Evolutionary conservation across 129 eudicot species (phyloP).

Genomic region (Helichrysum umbraculigerum): DNA sequence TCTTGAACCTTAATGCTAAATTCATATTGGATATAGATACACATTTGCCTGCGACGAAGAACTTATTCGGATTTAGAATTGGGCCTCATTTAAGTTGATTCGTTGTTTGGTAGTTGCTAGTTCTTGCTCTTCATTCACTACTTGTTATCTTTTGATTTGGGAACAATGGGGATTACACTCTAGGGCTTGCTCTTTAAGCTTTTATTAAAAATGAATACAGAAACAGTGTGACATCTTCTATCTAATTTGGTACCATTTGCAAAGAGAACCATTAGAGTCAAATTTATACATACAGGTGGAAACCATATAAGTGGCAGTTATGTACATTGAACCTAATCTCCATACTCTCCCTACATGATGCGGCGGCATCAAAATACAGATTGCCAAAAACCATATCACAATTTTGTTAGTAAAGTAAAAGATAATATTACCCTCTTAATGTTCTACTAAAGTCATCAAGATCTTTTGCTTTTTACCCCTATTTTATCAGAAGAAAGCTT

Average conservation of each 20-base stretch:
- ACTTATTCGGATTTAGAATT: not conserved
- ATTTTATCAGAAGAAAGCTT: constrained; percentile 27
- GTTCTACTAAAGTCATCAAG: constrained; percentile 20
- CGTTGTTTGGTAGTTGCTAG: not conserved
- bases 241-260: constrained; percentile 18
- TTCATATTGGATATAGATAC: not conserved
- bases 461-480: constrained; percentile 35
- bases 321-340: constrained; percentile 29
- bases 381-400: constrained; percentile 23
- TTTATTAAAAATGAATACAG: not conserved
- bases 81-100: not conserved
- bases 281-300: constrained; percentile 33
- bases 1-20: no score
- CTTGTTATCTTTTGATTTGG: not conserved
- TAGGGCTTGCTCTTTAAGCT: not conserved
- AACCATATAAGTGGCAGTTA: constrained; percentile 20
- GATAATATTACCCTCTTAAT: constrained; percentile 22
- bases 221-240: not conserved
- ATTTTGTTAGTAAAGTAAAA: constrained; percentile 27
- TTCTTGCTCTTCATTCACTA: not conserved
- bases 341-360: constrained; percentile 9
- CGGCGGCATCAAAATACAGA: constrained; percentile 23
- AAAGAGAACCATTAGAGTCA: constrained; percentile 18
- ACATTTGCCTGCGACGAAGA: not conserved
- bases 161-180: not conserved